Percentiles rank a stretch among this genome's conserved stretches.
phyloP scores from a whole-genome alignment of 768 basidiomycete genomes.

The Boletus reticuloceps region DNA sequence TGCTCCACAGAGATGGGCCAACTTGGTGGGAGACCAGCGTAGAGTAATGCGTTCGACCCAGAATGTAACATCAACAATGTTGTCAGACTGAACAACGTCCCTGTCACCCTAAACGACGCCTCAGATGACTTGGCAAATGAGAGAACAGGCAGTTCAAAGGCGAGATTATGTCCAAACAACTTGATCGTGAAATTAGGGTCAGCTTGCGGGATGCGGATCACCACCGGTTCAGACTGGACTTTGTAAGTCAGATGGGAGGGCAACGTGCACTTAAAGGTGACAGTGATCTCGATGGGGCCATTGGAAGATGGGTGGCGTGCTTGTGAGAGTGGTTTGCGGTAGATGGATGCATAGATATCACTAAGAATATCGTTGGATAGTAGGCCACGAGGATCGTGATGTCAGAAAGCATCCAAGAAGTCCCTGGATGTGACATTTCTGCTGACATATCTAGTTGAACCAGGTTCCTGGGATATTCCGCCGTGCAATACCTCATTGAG shows the following conservation, averaged over 20 bases:
- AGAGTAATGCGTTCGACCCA: slow-evolving; percentile 80
- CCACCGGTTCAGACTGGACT: slow-evolving; percentile 83
- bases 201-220: slow-evolving; percentile 78
- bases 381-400: slow-evolving; percentile 66
- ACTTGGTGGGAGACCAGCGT: slow-evolving; percentile 78
- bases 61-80: slow-evolving; percentile 80
- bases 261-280: slow-evolving; percentile 71
- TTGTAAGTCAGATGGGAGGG: slow-evolving; percentile 84
- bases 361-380: slow-evolving; percentile 75
- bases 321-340: slow-evolving; percentile 68
- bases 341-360: slow-evolving; percentile 77
- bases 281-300: slow-evolving; percentile 46
- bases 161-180: slow-evolving; percentile 82
- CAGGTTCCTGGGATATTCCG: slow-evolving; percentile 60
- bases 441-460: slow-evolving; percentile 50
- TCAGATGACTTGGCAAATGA: slow-evolving; percentile 76
- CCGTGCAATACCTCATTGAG: slow-evolving; percentile 87
- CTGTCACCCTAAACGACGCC: slow-evolving; percentile 88
- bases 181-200: slow-evolving; percentile 84
- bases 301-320: slow-evolving; percentile 49
- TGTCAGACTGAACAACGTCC: slow-evolving; percentile 79
- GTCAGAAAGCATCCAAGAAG: slow-evolving; percentile 81
- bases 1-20: slow-evolving; percentile 79
- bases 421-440: slow-evolving; percentile 69
- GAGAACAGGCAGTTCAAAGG: slow-evolving; percentile 83